Evolutionary conservation across 108 stramenopile species (phyloP).

Genomic region (Cyclotella cryptica): DNA sequence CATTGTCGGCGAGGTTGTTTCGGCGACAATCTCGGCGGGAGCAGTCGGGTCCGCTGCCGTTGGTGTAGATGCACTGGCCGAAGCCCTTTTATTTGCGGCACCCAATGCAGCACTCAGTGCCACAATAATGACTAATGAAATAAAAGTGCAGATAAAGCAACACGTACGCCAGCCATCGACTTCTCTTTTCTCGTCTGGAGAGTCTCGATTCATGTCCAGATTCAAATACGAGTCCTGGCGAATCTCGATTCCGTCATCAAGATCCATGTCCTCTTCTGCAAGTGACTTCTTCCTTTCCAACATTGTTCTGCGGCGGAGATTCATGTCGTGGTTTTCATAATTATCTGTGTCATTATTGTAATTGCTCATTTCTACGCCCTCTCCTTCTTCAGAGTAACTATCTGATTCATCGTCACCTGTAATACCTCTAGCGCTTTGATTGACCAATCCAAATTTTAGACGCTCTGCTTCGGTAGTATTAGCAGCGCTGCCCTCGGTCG

Average conservation of each 20-base stretch:
- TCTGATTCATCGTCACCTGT: neutral
- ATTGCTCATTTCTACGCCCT: neutral
- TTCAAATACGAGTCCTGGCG: neutral
- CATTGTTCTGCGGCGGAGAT: neutral
- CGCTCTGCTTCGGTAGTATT: conserved; percentile 18
- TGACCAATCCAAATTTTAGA: conserved; percentile 24
- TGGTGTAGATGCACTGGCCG: neutral
- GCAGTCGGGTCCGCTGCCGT: neutral
- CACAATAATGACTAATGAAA: conserved; percentile 36
- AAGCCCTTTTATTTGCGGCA: conserved; percentile 13
- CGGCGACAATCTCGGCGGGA: neutral
- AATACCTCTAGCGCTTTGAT: neutral
- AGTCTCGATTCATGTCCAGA: neutral
- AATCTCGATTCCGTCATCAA: neutral
- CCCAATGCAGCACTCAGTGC: conserved; percentile 30
- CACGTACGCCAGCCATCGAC: conserved; percentile 25
- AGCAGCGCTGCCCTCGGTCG: neutral
- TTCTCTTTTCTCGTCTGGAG: conserved; percentile 2
- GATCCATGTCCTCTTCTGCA: neutral
- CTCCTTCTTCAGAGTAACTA: neutral
- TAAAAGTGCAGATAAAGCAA: conserved; percentile 22
- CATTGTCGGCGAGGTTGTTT: conserved; percentile 10
- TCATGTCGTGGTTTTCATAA: neutral
- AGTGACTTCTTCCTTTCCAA: neutral
- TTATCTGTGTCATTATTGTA: neutral